Evolutionary conservation across 176 grass and related monocot species (phyloP), one percentile per base, ranked within the genome.

Genomic region (Elymus sibiricus): DNA sequence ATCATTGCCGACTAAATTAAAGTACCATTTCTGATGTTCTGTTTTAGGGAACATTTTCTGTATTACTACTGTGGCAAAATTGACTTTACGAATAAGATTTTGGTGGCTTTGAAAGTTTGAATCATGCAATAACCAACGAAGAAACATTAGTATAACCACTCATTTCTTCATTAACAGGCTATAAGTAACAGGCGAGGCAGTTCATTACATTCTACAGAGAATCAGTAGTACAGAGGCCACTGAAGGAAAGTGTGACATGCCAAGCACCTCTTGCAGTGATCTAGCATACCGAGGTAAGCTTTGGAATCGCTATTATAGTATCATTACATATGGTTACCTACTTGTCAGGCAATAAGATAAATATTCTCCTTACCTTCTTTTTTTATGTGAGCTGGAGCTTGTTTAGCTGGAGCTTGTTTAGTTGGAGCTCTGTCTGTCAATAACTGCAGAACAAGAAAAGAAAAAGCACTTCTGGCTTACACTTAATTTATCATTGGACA

Each of bases 381-480:
- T 62, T 88, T 81, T 70, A 58, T 62, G 81, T 89, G 76, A 70
- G 70, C 24, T 56, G 90, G 78, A 11, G 49, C 80, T 44, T 88
- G 15, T 49, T 49, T 49, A 49, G 80, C 32, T 81, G 89, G 83
- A 19, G 38, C 82, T 53, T 86, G 78, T 60, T 89, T 81, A 67
- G 29, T 71, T 84, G 89, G 80, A 22, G 70, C 51, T 86, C 75
- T 98, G 84, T 98, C 93, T 65, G 90, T 65, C 84, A 98, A 88
- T 82, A 98, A 61, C 96, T 98, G 86, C 14, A 76, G 79, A 22
- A 58, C 22, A 58, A 56, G 16, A 19, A 55, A 55, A 61, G 19
- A 47, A 3, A 13, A 40, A 61, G 19, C 43, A 51, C 13, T 67
- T 79, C 28, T 70, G 27, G n/a, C 76, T 58, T 40, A 83, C 11